Evolutionary conservation across 345 rosid genomes (phyloP), one percentile per base, ranked within the genome.

Genomic region (Raphanus raphanistrum): DNA sequence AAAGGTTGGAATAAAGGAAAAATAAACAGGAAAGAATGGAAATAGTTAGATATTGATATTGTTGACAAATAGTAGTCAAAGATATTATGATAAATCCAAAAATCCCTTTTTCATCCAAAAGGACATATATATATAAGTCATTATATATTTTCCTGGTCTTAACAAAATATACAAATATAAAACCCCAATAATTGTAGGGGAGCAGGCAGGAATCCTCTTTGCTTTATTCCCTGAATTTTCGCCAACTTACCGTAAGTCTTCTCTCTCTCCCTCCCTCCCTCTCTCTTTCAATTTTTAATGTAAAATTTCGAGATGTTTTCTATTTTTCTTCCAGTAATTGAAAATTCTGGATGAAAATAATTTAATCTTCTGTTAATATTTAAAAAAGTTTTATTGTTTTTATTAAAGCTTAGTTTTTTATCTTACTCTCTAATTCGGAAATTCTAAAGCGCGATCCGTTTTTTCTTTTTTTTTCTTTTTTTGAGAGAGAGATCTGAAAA

Each of bases 191-290:
- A 63, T 54, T 55, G 63, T 66, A 54, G 36, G 36, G 28, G 55
- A 52, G 59, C 26, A 63, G 38, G 38, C 55, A 31, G 38, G 33
- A 32, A 66, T 43, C 71, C 8, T 32, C 58, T 45, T 54, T 54
- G 71, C 35, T 73, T 64, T 74, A 41, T 65, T 73, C 38, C 48
- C 27, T 73, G 63, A 64, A 32, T 45, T 63, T 33, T 52, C 77
- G 31, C 35, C 59, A 15, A 31, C 6, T 73, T 63, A 32, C 50
- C 26, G 78, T 74, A 62, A 76, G 80, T 62, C 63, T 32, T 75
- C 66, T 76, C n/a, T 75, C 66, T 68, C 67, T 41, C n/a, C 66
- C 66, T 75, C 67, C 29, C 60, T 25, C 60, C 2, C 17, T 57
- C 66, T 15, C 60, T 25, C 60, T 3, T 50, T 61, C 28, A 58